Evolutionary conservation across 352 stramenopile species (phyloP).

Genomic region (Phytophthora palmivora): DNA sequence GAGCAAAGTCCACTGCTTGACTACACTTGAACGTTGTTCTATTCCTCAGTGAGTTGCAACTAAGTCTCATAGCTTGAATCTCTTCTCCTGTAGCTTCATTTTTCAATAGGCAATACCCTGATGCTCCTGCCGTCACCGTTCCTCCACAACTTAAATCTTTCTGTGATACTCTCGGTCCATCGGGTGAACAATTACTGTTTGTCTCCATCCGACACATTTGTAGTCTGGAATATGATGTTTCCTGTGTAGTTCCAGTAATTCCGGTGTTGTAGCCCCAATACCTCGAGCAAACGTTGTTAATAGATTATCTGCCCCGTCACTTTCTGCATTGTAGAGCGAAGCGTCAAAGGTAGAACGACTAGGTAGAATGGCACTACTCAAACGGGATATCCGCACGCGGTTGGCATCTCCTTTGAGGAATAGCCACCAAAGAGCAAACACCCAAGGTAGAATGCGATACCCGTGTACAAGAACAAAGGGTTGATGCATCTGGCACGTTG

Average conservation of each 20-base stretch:
- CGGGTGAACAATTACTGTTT: slow-evolving; percentile 47
- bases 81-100: slow-evolving; percentile 39
- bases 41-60: slow-evolving; percentile 40
- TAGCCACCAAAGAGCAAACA: slow-evolving; percentile 41
- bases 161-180: slow-evolving; percentile 40
- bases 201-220: slow-evolving; percentile 56
- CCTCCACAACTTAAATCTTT: slow-evolving; percentile 42
- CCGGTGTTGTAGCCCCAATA: slow-evolving; percentile 24
- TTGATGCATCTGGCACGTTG: slow-evolving; percentile 17
- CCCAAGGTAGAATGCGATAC: slow-evolving; percentile 26
- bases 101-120: slow-evolving; percentile 52
- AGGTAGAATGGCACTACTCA: slow-evolving; percentile 20
- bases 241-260: slow-evolving; percentile 30
- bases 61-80: slow-evolving; percentile 37
- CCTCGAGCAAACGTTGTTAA: slow-evolving; percentile 25
- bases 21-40: slow-evolving; percentile 49
- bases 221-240: slow-evolving; percentile 25
- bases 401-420: slow-evolving; percentile 27
- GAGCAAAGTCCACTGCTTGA: slow-evolving; percentile 41
- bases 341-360: neutral
- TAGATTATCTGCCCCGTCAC: neutral
- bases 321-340: neutral
- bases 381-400: slow-evolving; percentile 19
- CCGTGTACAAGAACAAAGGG: slow-evolving; percentile 26
- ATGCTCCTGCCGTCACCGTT: slow-evolving; percentile 34